Base-by-base conservation (phyloP, 305 asterid genomes). In the Petunia hybrid region DNA sequence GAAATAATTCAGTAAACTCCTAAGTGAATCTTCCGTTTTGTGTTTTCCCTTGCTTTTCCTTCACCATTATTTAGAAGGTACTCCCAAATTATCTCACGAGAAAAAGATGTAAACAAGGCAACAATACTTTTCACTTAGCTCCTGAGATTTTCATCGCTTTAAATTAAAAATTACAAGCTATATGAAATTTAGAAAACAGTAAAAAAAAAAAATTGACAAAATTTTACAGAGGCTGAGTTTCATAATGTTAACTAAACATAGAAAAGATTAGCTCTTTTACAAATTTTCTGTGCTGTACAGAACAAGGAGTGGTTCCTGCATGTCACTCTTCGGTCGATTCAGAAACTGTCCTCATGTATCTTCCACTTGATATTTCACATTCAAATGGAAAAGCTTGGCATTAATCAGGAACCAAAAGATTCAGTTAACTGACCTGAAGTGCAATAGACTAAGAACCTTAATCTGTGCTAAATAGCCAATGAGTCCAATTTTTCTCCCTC, bases 251-350 rank as follows among this genome's bases (percentile, higher is more conserved):
- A 13, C 2, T 3, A 13, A 53, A 53, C 8, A 0, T 9, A 10
- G 10, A 16, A 60, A 60, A 60, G 31, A 7, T 2, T 60, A 1
- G 42, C n/a, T 35, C 42, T 5, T 13, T 16, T 42, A 68, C n/a
- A 68, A 68, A 3, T 68, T 73, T 51, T 36, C 3, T 36, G 36
- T 74, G 78, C 64, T 74, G 48, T 74, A 74, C 64, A 74, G 36
- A 53, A 74, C 14, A 51, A 35, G 8, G 63, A 13, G 36, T 5
- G 1, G 36, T 51, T 3, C 61, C 63, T 51, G 63, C 31, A 73
- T 73, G 14, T 10, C 10, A 48, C 56, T 48, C 2, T 48, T 48
- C 56, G 4, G 4, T 48, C 56, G 56, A 8, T 9, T 8, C 13
- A 9, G 55, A 48, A 48, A 48, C 13, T 48, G 75, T 68, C 41